phyloP scores from a whole-genome alignment of 495 filamentous ascomycete genomes.

The Podospora bellae-mahoneyi region DNA sequence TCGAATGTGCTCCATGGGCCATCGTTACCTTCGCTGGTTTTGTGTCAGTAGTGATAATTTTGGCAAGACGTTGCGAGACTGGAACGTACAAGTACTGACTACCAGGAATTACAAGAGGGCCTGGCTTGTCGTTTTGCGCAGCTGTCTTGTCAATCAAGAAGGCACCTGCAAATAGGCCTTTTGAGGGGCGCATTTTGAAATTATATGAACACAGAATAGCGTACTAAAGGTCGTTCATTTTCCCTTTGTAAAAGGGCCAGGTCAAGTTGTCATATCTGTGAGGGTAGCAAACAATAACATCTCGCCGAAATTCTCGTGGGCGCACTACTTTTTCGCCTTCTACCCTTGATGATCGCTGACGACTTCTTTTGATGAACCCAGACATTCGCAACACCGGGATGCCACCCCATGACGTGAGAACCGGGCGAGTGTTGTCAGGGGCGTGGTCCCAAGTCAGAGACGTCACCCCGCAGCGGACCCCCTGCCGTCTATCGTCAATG shows the following conservation, averaged over 20 bases:
- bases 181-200: neutral
- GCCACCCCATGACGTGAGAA: constrained; percentile 1
- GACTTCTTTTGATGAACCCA: neutral
- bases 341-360: neutral
- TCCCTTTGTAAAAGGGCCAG: neutral
- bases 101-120: constrained; percentile 32
- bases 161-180: neutral
- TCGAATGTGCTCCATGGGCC: constrained; percentile 53
- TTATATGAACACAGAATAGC: neutral
- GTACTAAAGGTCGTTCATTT: neutral
- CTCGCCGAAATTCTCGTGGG: neutral
- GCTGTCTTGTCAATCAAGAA: neutral
- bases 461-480: constrained; percentile 9
- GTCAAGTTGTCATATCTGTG: neutral
- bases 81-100: constrained; percentile 29
- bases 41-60: constrained; percentile 11
- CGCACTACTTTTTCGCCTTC: neutral
- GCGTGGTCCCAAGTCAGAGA: constrained; percentile 5
- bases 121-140: constrained; percentile 17
- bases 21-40: constrained; percentile 51
- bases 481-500: neutral
- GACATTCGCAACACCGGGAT: neutral
- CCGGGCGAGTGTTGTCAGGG: neutral
- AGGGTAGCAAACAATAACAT: neutral
- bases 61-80: no score